Evolutionary conservation across 306 rosid genomes (phyloP).

Genomic region (Glycine latifolia): DNA sequence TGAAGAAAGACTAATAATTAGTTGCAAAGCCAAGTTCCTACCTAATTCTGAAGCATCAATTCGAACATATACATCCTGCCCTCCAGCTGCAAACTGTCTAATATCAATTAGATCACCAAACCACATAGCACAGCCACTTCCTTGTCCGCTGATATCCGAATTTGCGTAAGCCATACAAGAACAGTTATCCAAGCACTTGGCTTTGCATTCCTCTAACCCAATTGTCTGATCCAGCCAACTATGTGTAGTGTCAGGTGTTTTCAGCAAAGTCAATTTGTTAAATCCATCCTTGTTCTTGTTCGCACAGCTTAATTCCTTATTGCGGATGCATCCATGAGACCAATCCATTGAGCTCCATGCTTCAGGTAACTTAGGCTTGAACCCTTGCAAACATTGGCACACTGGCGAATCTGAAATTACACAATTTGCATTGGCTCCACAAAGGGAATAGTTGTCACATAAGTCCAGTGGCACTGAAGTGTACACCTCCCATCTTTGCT

Average conservation of each 20-base stretch:
- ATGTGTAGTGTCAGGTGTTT: slow-evolving; percentile 64
- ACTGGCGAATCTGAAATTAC: slow-evolving; percentile 45
- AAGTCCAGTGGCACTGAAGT: slow-evolving; percentile 56
- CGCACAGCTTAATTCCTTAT: slow-evolving; percentile 47
- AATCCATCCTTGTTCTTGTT: slow-evolving; percentile 51
- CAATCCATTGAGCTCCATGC: slow-evolving; percentile 46
- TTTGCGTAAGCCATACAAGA: slow-evolving; percentile 72
- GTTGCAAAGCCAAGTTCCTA: slow-evolving; percentile 30
- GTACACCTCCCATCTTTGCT: slow-evolving; percentile 50
- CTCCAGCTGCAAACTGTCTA: slow-evolving; percentile 60
- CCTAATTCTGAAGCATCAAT: slow-evolving; percentile 72
- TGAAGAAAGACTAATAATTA: background rate
- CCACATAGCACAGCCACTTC: slow-evolving; percentile 82
- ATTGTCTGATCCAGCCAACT: slow-evolving; percentile 59
- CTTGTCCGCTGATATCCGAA: slow-evolving; percentile 64
- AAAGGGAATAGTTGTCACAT: slow-evolving; percentile 56
- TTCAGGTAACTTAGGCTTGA: slow-evolving; percentile 48
- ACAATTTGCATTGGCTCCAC: slow-evolving; percentile 67
- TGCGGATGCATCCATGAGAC: slow-evolving; percentile 59
- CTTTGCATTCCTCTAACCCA: slow-evolving; percentile 49
- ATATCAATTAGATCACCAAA: slow-evolving; percentile 66
- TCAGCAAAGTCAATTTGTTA: slow-evolving; percentile 47
- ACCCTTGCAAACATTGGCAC: slow-evolving; percentile 61
- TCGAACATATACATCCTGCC: slow-evolving; percentile 68
- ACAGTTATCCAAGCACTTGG: slow-evolving; percentile 50